Evolutionary conservation across 768 basidiomycete species (phyloP), one percentile per base, ranked within the genome.

Genomic region (Macrolepiota dolichaula): DNA sequence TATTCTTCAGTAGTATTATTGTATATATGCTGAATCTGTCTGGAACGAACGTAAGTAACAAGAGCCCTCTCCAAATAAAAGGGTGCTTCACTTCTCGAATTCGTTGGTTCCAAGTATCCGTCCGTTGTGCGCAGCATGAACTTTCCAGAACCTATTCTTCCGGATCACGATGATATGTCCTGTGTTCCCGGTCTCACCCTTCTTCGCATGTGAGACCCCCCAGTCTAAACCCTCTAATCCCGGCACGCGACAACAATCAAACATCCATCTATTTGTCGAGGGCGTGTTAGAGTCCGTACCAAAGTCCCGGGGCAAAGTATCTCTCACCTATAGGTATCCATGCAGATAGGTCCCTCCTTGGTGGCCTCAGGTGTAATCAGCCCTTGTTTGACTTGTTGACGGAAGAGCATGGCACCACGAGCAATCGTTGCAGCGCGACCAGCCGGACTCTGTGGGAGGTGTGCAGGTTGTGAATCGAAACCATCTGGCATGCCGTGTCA

Each of bases 151-250:
- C 32, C 92, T 80, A 61, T 93, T 92, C 63, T 89, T 92, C 37
- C 94, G 83, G n/a, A 96, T 78, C 27, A 94, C 89, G 50, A 96
- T 77, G 62, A 98, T 82, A 71, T 96, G 92, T 0, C 92, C 92
- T 19, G 84, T 80, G 53, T 86, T 78, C 10, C 86, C 87, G 4
- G 65, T 63, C 40, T 88, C 86, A 17, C 79, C 81, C 10, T 74
- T 70, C 54, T 82, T 76, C 0, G 91, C 86, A 64, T 91, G 84
- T 15, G 86, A 85, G 19, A 87, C 74, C 63, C 87, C 85, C 84
- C 91, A 91, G 70, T 98, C 95, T 3, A 85, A 73, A 17, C 89
- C 88, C 49, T 88, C 81, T 10, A 77, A 72, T 1, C 89, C 89
- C 2, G 92, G 92, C 19, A 94, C 78, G 58, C 92, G 89, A 64